A percentile compares a stretch with the other conserved stretches of the same genome.
These are phyloP conservation scores for Parachaetomium inaequale DNA, from an alignment of 495 filamentous ascomycete genomes.

Conservation along the genomic window DNA sequence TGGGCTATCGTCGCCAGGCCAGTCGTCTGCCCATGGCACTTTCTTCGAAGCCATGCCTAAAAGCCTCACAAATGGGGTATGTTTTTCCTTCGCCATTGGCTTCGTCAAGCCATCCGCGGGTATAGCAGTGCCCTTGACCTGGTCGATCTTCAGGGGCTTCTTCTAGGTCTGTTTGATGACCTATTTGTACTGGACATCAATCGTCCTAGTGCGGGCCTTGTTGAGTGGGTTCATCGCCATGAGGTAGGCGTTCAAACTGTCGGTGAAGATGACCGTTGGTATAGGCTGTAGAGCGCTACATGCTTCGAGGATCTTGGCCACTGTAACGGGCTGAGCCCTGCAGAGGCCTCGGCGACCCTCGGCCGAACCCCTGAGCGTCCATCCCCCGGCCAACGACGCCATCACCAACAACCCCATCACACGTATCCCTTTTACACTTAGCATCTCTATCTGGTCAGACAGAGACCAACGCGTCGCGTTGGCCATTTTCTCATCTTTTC, in stretches of 20 bases:
- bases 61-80: background rate
- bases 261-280: background rate
- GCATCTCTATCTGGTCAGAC: too few species aligned
- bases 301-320: background rate
- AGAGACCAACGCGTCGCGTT: too few species aligned
- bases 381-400: background rate
- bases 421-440: background rate
- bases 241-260: background rate
- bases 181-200: slow-evolving; percentile 6
- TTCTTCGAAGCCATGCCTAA: background rate
- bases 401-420: too few species aligned
- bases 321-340: background rate
- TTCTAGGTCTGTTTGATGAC: background rate
- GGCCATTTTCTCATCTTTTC: too few species aligned
- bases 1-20: too few species aligned
- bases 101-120: slow-evolving; percentile 3
- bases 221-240: background rate
- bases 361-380: background rate
- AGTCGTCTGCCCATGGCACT: background rate
- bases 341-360: too few species aligned
- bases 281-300: background rate
- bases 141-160: background rate
- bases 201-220: background rate
- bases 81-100: background rate
- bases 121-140: background rate